These are phyloP conservation scores for Nakaseomyces uthaithaninus DNA, from an alignment of 1,139 yeast species.

Conservation along the genomic window DNA sequence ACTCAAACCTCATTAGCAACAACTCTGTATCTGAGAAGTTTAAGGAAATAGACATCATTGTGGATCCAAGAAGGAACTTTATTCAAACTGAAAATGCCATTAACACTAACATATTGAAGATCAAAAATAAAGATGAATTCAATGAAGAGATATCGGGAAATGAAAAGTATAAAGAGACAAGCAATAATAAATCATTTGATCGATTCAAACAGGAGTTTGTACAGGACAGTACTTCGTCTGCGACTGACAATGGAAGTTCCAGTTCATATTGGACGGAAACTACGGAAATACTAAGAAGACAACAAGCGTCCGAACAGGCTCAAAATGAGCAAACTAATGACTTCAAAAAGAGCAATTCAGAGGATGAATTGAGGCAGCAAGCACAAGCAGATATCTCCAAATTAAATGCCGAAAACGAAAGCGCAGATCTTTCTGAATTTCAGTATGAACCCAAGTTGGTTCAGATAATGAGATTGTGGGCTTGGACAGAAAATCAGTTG, in stretches of 20 bases:
- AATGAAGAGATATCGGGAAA: slow-evolving; percentile 1
- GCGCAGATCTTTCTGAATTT: slow-evolving; percentile 11
- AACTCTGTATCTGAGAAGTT: slow-evolving; percentile 13
- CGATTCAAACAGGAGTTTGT: not conserved
- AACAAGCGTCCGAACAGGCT: not conserved
- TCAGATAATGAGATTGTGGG: slow-evolving; percentile 51
- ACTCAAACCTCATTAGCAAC: slow-evolving; percentile 14
- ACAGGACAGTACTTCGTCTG: not conserved
- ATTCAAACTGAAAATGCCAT: slow-evolving; percentile 7
- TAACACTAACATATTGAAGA: slow-evolving; percentile 1
- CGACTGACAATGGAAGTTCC: not conserved
- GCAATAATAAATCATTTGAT: slow-evolving; percentile 3
- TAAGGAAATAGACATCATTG: slow-evolving; percentile 13
- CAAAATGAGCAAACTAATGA: not conserved
- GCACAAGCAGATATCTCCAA: not conserved
- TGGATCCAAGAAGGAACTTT: slow-evolving; percentile 6
- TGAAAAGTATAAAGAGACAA: slow-evolving; percentile 4
- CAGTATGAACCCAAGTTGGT: slow-evolving; percentile 40
- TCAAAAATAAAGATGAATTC: slow-evolving; percentile 3
- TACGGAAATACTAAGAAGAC: slow-evolving; percentile 4
- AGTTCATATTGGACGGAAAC: slow-evolving; percentile 7
- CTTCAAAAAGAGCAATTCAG: not conserved
- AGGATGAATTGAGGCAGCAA: not conserved
- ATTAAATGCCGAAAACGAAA: not conserved
- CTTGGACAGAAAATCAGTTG: slow-evolving; percentile 50